Base-by-base conservation (phyloP, 768 basidiomycete species). In the Galerina marginata region DNA sequence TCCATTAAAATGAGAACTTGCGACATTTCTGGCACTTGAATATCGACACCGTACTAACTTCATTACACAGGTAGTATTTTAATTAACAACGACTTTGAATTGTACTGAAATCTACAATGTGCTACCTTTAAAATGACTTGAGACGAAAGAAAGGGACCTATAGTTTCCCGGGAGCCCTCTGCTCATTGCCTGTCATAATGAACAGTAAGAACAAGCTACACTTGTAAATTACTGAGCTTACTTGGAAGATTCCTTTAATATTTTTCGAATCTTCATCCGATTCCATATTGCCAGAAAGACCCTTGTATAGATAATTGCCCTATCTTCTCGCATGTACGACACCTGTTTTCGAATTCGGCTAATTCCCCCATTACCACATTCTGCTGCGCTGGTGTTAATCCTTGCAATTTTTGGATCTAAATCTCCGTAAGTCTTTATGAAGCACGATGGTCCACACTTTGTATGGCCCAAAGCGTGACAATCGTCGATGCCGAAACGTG, bases 351-450 rank as follows among this genome's bases (percentile, higher is more conserved):
- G 51, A 36, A 75, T 75, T 0, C 69, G 55, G 0, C 33, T 33
- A 6, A 75, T 44, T 6, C 69, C 68, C 2, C 67, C 56, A 50
- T 76, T 76, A 23, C 74, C 72, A 51, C 72, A 74, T 56, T 76
- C 72, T 7, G 67, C 74, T 0, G 74, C 69, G 48, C 75, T 76
- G 4, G 68, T 69, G 59, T 76, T 76, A 16, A 74, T 63, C 2
- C 44, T 25, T 4, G 40, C 66, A 0, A 76, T 58, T 2, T 62
- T 48, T 2, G 68, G 71, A 63, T 74, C 70, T 12, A 64, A 48
- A 5, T 65, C 60, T 0, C 62, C 51, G 55, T 74, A 72, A 4
- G 65, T 72, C 29, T 68, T 64, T 4, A 74, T 60, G 48, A 72
- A 72, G 15, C 68, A 66, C 3, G 68, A 66, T 0, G 65, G 65